Conservation (phyloP, 208 protist species). For the Leishmania guyanensis region DNA sequence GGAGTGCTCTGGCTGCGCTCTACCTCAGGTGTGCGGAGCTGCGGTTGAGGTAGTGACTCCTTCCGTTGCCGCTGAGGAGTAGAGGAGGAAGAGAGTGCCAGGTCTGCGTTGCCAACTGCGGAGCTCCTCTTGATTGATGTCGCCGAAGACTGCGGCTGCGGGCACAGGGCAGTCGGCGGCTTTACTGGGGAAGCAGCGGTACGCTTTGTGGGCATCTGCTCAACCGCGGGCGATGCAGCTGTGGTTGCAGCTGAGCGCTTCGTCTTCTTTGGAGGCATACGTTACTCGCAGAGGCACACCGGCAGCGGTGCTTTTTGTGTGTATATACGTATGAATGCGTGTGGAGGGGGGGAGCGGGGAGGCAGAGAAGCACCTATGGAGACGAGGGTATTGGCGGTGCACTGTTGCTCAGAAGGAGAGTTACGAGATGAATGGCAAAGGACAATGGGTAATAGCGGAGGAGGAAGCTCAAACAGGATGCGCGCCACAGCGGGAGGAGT, state of each 20-base stretch:
- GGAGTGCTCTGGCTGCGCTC: neutral
- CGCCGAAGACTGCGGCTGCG: neutral
- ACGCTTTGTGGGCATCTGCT: neutral
- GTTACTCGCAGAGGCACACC: neutral
- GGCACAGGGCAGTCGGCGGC: neutral
- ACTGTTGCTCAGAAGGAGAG: neutral
- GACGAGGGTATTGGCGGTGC: neutral
- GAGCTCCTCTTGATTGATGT: neutral
- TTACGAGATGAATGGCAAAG: neutral
- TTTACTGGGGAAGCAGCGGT: neutral
- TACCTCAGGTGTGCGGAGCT: neutral
- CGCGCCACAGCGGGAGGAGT: neutral
- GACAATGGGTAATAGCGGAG: neutral
- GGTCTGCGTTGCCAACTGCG: neutral
- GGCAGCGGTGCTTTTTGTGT: neutral
- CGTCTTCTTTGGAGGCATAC: slow-evolving; percentile 24
- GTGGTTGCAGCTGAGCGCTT: slow-evolving; percentile 1
- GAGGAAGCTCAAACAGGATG: neutral
- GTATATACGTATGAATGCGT: slow-evolving; percentile 6
- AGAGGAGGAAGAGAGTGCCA: neutral
- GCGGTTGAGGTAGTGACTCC: neutral
- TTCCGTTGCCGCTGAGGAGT: neutral
- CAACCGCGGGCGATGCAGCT: neutral
- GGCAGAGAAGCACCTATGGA: neutral
- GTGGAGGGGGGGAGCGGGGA: neutral